phyloP scores from a whole-genome alignment of 2,329 filamentous ascomycete species.

The Chaetomium globosum region DNA sequence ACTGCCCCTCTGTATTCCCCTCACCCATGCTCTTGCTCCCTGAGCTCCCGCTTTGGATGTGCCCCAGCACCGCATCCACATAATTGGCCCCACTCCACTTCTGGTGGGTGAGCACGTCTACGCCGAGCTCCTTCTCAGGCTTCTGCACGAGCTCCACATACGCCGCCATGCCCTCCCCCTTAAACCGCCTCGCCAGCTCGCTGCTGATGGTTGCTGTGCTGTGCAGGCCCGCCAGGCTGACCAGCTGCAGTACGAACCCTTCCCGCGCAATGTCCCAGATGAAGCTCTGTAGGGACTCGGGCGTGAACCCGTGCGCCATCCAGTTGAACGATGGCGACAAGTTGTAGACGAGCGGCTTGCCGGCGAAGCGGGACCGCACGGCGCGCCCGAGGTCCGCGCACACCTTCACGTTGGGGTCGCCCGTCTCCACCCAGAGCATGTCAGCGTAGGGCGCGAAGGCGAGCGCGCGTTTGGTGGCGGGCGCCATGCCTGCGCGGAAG shows the following conservation, averaged over 20 bases:
- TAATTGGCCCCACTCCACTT: constrained; percentile 74
- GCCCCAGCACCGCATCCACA: constrained; percentile 85
- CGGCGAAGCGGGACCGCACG: constrained; percentile 69
- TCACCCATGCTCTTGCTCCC: constrained; percentile 92
- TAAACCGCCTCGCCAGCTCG: constrained; percentile 81
- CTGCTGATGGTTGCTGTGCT: constrained; percentile 66
- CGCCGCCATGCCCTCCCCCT: constrained; percentile 90
- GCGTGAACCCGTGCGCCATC: constrained; percentile 91
- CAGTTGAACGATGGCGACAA: constrained; percentile 97
- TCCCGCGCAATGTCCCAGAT: constrained; percentile 95
- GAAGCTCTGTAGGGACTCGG: constrained; percentile 81
- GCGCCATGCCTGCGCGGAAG: constrained; percentile 78
- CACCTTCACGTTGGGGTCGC: constrained; percentile 79
- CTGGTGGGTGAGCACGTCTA: constrained; percentile 93
- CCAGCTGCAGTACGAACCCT: constrained; percentile 72
- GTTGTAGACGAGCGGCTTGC: constrained; percentile 95
- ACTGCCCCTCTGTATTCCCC: constrained; percentile 82
- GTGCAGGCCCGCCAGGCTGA: constrained; percentile 68
- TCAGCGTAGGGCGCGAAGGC: constrained; percentile 92
- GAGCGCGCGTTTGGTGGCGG: constrained; percentile 89
- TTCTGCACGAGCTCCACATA: constrained; percentile 94
- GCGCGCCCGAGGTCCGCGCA: constrained; percentile 71
- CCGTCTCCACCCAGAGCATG: constrained; percentile 96
- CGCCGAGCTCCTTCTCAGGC: constrained; percentile 85
- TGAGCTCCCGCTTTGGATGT: constrained; percentile 88